A percentile compares a stretch with the other conserved stretches of the same genome.
Conservation (phyloP, 2,329 filamentous ascomycete species). For the Diaporthe velutina region DNA sequence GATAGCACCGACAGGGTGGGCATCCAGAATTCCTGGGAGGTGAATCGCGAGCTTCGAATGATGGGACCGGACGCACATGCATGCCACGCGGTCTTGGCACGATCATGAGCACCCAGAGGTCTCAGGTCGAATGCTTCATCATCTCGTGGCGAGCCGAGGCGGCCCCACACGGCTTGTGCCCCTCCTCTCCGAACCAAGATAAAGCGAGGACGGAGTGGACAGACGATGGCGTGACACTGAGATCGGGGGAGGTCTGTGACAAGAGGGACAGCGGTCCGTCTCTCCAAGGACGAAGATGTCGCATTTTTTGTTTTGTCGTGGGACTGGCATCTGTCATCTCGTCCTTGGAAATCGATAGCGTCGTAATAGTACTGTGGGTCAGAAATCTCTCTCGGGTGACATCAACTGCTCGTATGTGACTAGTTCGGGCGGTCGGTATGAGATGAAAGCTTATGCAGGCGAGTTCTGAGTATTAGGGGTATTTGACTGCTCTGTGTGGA, state of each 20-base stretch:
- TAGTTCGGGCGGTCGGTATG: neutral
- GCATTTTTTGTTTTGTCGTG: neutral
- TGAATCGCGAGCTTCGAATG: slow-evolving; percentile 7
- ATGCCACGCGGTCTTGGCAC: slow-evolving; percentile 7
- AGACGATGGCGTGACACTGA: neutral
- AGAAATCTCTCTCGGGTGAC: neutral
- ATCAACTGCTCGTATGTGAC: neutral
- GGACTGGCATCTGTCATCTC: neutral
- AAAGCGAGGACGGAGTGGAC: neutral
- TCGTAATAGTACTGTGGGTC: slow-evolving; percentile 22
- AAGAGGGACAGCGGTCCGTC: neutral
- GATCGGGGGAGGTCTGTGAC: neutral
- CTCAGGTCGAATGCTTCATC: neutral
- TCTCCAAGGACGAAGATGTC: neutral
- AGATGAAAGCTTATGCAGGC: slow-evolving; percentile 20
- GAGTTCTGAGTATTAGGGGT: neutral
- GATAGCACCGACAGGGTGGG: slow-evolving; percentile 20
- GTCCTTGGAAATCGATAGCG: neutral
- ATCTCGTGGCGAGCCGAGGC: slow-evolving; percentile 15
- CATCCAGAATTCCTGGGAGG: neutral
- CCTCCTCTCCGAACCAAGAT: too few relatives aligned
- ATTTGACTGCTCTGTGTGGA: neutral
- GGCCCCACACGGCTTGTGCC: slow-evolving; percentile 14
- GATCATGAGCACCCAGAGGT: neutral
- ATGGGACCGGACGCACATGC: neutral